Evolutionary conservation across 140 eudicot genomes (phyloP).

Genomic region (Anethum foeniculum): DNA sequence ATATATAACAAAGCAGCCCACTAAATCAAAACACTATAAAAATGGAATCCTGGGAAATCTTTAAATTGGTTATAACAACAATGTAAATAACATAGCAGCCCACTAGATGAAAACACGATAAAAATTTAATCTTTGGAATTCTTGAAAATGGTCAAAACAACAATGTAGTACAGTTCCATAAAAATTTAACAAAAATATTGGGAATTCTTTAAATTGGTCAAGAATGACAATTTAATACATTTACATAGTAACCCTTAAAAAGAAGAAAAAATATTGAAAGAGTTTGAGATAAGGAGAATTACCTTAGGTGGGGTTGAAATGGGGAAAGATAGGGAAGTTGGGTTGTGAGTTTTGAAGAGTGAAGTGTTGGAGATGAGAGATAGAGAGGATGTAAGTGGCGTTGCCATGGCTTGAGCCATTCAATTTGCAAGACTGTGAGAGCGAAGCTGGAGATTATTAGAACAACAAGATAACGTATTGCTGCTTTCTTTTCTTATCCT

Average conservation of each 20-base stretch:
- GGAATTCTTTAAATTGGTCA: neutral
- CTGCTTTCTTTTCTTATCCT: neutral
- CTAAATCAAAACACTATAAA: neutral
- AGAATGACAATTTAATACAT: neutral
- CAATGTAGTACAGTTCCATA: neutral
- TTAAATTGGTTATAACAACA: neutral
- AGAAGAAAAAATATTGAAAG: neutral
- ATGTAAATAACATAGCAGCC: neutral
- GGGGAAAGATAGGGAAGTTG: slow-evolving; percentile 42
- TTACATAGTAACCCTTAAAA: neutral
- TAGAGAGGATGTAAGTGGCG: slow-evolving; percentile 56
- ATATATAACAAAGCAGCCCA: neutral
- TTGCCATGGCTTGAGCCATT: slow-evolving; percentile 70
- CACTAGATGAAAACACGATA: neutral
- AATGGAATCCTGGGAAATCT: neutral
- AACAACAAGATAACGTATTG: neutral
- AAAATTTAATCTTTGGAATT: neutral
- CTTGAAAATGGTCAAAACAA: neutral
- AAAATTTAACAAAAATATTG: neutral
- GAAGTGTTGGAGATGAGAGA: slow-evolving; percentile 54
- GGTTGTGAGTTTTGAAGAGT: slow-evolving; percentile 20
- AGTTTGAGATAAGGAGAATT: neutral
- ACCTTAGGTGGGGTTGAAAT: slow-evolving; percentile 52
- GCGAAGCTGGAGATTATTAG: neutral
- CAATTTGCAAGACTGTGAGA: neutral